Evolutionary conservation across 306 rosid genomes (phyloP), one percentile per base, ranked within the genome.

Genomic region (Inga oerstediana): DNA sequence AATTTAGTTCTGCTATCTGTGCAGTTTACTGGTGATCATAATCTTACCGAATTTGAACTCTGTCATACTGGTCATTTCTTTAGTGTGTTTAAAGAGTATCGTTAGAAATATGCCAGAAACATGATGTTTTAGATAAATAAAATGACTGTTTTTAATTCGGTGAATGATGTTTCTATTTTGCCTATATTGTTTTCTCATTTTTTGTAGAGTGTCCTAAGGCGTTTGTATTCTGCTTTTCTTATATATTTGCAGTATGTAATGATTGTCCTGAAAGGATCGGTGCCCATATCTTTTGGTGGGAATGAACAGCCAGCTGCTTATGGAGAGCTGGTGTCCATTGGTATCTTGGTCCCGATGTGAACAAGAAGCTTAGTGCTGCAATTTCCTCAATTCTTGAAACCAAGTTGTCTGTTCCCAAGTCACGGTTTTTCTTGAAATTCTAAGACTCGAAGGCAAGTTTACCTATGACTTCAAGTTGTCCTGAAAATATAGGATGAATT

Each of bases 251-350:
- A 96, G 99, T 92, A 94, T 88, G 98, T 94, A 90, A 96, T 96
- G 98, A 80, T 92, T 83, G 98, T 94, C 46, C 88, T 96, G 89
- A 94, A 94, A 86, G 99, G 99, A 77, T 96, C 99, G 17, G 86
- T 94, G 45, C 98, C 99, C 80, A 86, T 96, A 10, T 41, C 99
- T 76, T 96, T 96, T 89, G 97, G 97, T 78, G 99, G 99, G 72
- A 90, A 77, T 56, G 98, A 96, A 89, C 85, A 92, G 83, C 97
- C 97, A 39, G 97, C 99, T 52, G 99, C 98, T 59, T 94, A 91
- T 84, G 98, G 95, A 39, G 99, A 96, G 89, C 76, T 96, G 94
- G 93, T 94, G 80, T 92, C 99, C 82, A 96, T 96, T 75, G 99
- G 99, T 22, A 95, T 69, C 94, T 96, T 76, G 86, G 72, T 76